Conservation (phyloP, 495 filamentous ascomycete species). For the Neurospora sp. region DNA sequence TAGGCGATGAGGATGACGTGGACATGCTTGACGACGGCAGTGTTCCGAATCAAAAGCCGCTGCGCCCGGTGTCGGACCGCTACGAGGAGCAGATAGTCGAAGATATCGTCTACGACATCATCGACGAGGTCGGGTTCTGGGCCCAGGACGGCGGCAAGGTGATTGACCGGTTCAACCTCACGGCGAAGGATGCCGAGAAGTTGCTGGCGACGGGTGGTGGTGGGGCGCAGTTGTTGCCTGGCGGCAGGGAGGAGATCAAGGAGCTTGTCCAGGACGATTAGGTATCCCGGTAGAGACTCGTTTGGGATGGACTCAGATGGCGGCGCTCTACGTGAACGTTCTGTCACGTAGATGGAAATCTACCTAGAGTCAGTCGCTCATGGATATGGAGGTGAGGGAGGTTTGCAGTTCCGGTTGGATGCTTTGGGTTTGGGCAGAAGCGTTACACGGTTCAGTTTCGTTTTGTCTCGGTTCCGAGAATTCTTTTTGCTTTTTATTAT, state of each 20-base stretch:
- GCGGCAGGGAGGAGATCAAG: slow-evolving; percentile 45
- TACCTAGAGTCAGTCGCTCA: neutral
- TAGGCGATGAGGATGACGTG: slow-evolving; percentile 30
- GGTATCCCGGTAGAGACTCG: slow-evolving; percentile 4
- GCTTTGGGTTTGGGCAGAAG: neutral
- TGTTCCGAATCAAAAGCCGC: neutral
- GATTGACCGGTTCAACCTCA: slow-evolving; percentile 21
- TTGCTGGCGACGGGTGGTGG: slow-evolving; percentile 22
- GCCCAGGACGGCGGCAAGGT: slow-evolving; percentile 50
- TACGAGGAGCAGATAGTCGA: slow-evolving; percentile 94
- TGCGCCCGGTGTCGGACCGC: slow-evolving; percentile 61
- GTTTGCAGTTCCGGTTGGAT: neutral
- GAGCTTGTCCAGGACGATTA: slow-evolving; percentile 56
- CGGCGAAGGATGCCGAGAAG: slow-evolving; percentile 25
- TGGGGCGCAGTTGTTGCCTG: slow-evolving; percentile 26
- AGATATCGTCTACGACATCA: slow-evolving; percentile 81
- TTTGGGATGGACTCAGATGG: neutral
- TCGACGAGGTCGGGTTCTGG: slow-evolving; percentile 84
- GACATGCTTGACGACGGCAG: slow-evolving; percentile 35
- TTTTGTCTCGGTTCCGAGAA: neutral
- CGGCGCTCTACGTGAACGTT: neutral
- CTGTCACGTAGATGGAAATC: neutral
- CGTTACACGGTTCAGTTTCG: neutral
- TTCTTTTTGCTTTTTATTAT: neutral
- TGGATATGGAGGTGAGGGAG: neutral